Conservation (phyloP, 805 yeast species). For the Pichia deserticola region DNA sequence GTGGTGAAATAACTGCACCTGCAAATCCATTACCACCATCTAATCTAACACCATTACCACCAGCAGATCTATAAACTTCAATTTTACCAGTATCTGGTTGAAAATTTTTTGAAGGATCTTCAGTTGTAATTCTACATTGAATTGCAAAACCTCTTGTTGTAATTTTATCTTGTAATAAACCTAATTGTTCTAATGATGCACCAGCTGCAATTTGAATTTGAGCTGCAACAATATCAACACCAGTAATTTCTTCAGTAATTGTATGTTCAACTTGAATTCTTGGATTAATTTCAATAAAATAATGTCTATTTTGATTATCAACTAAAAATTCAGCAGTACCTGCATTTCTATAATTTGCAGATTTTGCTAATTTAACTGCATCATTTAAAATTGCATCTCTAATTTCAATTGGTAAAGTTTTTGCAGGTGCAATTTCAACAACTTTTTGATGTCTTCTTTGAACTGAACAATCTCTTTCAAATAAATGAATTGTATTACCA, state of each 20-base stretch:
- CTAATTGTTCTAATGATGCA: slow-evolving; percentile 85
- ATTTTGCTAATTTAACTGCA: slow-evolving; percentile 85
- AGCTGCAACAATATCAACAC: slow-evolving; percentile 95
- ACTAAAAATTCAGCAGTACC: slow-evolving; percentile 98
- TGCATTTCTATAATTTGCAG: slow-evolving; percentile 90
- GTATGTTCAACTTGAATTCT: slow-evolving; percentile 98
- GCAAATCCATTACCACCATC: slow-evolving; percentile 99
- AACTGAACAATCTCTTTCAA: slow-evolving; percentile 98
- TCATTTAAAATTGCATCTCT: slow-evolving; percentile 91
- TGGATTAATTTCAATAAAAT: slow-evolving; percentile 97
- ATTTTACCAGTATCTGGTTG: slow-evolving; percentile 98
- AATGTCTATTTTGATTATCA: slow-evolving; percentile 88
- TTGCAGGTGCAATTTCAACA: slow-evolving; percentile 97
- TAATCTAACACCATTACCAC: slow-evolving; percentile 98
- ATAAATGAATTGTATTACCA: slow-evolving; percentile 92
- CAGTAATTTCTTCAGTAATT: slow-evolving; percentile 97
- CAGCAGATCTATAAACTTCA: slow-evolving; percentile 96
- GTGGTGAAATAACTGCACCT: slow-evolving; percentile 94
- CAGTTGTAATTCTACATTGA: slow-evolving; percentile 98
- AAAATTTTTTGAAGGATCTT: slow-evolving; percentile 93
- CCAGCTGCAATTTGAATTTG: slow-evolving; percentile 99
- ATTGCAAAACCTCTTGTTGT: slow-evolving; percentile 96
- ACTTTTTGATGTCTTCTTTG: slow-evolving; percentile 99
- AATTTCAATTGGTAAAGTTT: slow-evolving; percentile 71
- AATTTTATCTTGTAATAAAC: slow-evolving; percentile 88